Evolutionary conservation across 768 basidiomycete species (phyloP).

Genomic region (Rhodosporidiobolus odoratus): DNA sequence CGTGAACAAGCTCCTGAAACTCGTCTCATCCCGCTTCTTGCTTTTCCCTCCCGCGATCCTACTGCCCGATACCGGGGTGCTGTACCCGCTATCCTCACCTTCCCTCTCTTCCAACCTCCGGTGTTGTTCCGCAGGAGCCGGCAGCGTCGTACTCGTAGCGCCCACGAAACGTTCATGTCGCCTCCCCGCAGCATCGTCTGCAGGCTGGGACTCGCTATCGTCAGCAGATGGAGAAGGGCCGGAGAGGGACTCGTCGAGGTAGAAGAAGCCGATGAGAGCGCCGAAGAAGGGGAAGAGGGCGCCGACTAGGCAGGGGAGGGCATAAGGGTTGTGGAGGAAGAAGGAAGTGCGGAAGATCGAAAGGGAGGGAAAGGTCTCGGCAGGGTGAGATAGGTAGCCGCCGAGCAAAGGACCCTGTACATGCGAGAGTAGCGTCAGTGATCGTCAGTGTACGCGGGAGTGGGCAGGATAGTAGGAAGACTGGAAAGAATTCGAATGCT

Average conservation of each 20-base stretch:
- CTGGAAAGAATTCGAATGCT: too few species aligned
- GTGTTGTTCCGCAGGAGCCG: slow-evolving; percentile 6
- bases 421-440: neutral
- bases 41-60: neutral
- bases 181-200: neutral
- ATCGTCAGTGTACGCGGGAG: too few species aligned
- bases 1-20: slow-evolving; percentile 14
- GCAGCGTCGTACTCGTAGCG: slow-evolving; percentile 24
- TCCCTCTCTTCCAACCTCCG: slow-evolving; percentile 8
- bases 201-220: neutral
- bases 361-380: slow-evolving; percentile 13
- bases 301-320: slow-evolving; percentile 39
- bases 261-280: slow-evolving; percentile 33
- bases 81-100: slow-evolving; percentile 30
- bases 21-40: neutral
- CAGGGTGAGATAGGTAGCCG: slow-evolving; percentile 38
- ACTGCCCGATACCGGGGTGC: slow-evolving; percentile 6
- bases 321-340: slow-evolving; percentile 34
- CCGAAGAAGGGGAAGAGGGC: slow-evolving; percentile 36
- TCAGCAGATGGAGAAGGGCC: neutral
- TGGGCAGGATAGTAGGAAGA: neutral
- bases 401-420: slow-evolving; percentile 36
- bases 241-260: slow-evolving; percentile 39
- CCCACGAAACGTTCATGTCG: slow-evolving; percentile 20
- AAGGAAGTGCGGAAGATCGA: slow-evolving; percentile 11